Base-by-base conservation (phyloP, 2,329 filamentous ascomycete species). In the Sporothrix humicola region DNA sequence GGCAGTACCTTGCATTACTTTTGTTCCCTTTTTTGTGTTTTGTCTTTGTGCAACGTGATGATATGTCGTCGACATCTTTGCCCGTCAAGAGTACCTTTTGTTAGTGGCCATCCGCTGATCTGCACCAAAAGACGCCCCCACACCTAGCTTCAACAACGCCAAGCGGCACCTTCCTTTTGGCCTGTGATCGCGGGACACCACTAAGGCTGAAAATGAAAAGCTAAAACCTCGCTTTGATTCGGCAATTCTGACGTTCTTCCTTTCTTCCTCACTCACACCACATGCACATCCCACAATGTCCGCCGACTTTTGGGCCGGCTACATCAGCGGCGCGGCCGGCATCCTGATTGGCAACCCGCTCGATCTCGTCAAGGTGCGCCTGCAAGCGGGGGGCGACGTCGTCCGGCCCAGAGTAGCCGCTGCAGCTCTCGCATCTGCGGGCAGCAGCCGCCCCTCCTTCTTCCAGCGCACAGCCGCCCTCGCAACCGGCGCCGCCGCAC, bases 261-360 rank as follows among this genome's bases (percentile, higher is more conserved):
- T 20, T 48, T 20, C n/a, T 17, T 61, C 59, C 42, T 31, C 37
- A 12, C 31, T 59, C 66, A 26, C 59, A 20, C 13, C 37, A 23
- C 12, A 48, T 23, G 31, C 8, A 4, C 23, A 20, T 23, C 7
- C 7, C 56, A 17, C 31, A 72, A 95, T 96, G 93, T 93, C 93
- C 69, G 89, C 93, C 77, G 95, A 97, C 81, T 98, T 98, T 82
- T 97, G 93, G 93, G 93, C 95, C 73, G 94, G 95, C 79, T 98
- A 97, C 82, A 83, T 96, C 75, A 95, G 92, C 79, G 95, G 95
- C 71, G 94, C 92, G 73, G 86, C 91, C 68, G 93, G 94, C 63
- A 98, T 98, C 78, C 84, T 97, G 66, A 92, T 97, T 75, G 94
- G 95, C 76, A 97, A 97, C 78, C 94, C 94, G 2, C 85, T 98